phyloP scores from a whole-genome alignment of 2,329 filamentous ascomycete genomes.

The Coniochaeta hoffmannii region DNA sequence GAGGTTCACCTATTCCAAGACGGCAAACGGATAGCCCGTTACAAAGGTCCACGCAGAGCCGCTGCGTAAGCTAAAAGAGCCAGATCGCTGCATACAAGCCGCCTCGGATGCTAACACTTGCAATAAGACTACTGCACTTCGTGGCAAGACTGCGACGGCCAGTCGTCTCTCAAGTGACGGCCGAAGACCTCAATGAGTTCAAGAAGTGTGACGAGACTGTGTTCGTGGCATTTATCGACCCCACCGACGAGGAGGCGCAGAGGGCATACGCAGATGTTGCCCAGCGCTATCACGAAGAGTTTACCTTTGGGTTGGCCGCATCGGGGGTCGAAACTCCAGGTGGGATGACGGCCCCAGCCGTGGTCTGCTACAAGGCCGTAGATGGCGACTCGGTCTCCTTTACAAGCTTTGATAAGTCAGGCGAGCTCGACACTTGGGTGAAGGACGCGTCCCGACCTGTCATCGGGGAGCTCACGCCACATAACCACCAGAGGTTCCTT shows the following conservation, averaged over 20 bases:
- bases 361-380: conserved; percentile 22
- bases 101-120: background rate
- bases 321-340: conserved; percentile 9
- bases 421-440: conserved; percentile 19
- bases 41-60: conserved; percentile 13
- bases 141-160: conserved; percentile 18
- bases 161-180: conserved; percentile 13
- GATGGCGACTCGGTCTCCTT: conserved; percentile 19
- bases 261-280: conserved; percentile 18
- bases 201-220: conserved; percentile 22
- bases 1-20: conserved; percentile 13
- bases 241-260: conserved; percentile 11
- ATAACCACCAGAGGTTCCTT: conserved; percentile 25
- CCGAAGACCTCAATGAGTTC: conserved; percentile 16
- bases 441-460: conserved; percentile 18
- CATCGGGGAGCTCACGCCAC: conserved; percentile 23
- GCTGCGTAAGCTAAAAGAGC: conserved; percentile 12
- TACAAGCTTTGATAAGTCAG: conserved; percentile 7
- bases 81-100: background rate
- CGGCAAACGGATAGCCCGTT: conserved; percentile 7
- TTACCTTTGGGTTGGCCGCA: conserved; percentile 22
- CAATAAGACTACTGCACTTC: conserved; percentile 16
- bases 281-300: conserved; percentile 21
- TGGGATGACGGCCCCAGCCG: conserved; percentile 8
- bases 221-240: conserved; percentile 21